These are phyloP conservation scores for Rhododendron williamsianum DNA, from an alignment of 148 eudicot genomes.

Conservation along the genomic window DNA sequence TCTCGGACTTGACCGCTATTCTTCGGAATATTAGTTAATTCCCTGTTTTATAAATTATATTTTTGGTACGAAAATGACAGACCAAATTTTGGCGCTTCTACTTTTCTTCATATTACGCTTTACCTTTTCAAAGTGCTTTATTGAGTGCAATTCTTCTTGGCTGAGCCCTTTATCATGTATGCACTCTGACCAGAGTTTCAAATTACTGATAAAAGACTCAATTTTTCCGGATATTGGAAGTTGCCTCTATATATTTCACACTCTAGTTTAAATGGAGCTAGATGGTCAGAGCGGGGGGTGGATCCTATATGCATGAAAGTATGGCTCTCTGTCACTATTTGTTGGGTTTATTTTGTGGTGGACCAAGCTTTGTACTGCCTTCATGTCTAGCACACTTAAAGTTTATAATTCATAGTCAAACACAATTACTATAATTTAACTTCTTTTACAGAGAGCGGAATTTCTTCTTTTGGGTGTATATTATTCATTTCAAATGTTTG, in stretches of 20 bases:
- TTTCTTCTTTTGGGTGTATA: not conserved
- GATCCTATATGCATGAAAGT: not conserved
- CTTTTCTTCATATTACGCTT: not conserved
- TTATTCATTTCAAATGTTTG: not conserved
- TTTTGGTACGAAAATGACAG: too few relatives aligned
- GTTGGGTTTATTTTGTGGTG: not conserved
- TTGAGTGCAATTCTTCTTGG: conserved; percentile 1
- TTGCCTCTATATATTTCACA: not conserved
- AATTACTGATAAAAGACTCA: not conserved
- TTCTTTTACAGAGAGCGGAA: not conserved
- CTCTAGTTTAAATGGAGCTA: not conserved
- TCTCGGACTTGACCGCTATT: too few relatives aligned
- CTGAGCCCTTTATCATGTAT: not conserved
- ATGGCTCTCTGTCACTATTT: not conserved
- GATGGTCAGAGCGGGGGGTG: not conserved
- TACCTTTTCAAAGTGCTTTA: not conserved
- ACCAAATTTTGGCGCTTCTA: too few relatives aligned
- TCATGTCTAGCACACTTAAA: not conserved
- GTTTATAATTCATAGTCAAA: not conserved
- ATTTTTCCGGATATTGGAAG: not conserved
- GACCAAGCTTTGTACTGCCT: not conserved
- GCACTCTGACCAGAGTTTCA: not conserved
- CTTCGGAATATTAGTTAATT: too few relatives aligned
- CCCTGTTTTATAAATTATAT: too few relatives aligned
- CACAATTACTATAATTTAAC: not conserved